These are phyloP conservation scores for Spiraea crenata DNA, from an alignment of 331 rosid genomes.

Conservation along the genomic window DNA sequence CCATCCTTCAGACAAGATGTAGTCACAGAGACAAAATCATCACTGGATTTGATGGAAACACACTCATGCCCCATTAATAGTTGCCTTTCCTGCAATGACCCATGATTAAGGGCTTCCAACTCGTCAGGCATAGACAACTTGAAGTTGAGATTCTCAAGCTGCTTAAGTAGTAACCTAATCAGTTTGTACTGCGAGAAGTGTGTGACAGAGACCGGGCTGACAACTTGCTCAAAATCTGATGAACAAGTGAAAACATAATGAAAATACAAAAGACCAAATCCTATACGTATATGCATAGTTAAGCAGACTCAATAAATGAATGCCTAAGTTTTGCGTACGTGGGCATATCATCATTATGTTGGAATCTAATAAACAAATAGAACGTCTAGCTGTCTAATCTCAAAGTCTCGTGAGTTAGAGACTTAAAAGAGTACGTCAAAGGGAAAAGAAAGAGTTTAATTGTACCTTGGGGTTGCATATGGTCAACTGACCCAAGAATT, in stretches of 20 bases:
- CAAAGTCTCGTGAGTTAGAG: neutral
- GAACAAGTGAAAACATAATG: conserved; percentile 24
- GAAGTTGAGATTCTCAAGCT: conserved; percentile 63
- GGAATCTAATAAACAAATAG: neutral
- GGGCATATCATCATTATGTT: neutral
- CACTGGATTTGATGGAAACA: conserved; percentile 50
- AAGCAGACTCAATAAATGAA: neutral
- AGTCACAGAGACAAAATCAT: conserved; percentile 49
- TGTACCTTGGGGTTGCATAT: conserved; percentile 93
- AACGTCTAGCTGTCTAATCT: neutral
- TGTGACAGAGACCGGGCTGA: conserved; percentile 84
- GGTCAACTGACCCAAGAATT: conserved; percentile 89
- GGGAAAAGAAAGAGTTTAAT: conserved; percentile 16
- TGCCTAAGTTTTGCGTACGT: neutral
- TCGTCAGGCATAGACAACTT: conserved; percentile 39
- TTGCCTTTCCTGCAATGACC: conserved; percentile 36
- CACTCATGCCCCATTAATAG: conserved; percentile 85
- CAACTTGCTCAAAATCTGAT: conserved; percentile 73
- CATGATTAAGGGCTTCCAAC: conserved; percentile 34
- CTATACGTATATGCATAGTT: neutral
- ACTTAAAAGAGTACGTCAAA: conserved; percentile 4
- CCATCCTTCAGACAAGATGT: conserved; percentile 55
- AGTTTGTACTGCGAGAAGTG: conserved; percentile 92
- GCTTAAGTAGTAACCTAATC: conserved; percentile 54
- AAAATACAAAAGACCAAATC: neutral